Evolutionary conservation across 495 filamentous ascomycete species (phyloP).

Genomic region (Lineolata rhizophorae): DNA sequence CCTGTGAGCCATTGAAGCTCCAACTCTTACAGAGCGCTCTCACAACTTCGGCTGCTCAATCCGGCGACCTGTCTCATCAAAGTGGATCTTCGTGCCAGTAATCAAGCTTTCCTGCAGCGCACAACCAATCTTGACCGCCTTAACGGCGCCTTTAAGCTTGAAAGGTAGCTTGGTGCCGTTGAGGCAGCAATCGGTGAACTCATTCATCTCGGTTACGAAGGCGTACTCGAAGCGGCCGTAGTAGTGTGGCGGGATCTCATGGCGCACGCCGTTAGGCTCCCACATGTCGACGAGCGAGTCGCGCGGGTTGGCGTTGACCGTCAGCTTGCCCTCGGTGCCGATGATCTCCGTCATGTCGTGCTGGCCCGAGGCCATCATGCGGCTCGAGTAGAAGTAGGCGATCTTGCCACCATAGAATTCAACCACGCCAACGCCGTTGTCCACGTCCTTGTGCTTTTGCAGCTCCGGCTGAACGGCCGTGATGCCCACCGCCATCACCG

Average conservation of each 20-base stretch:
- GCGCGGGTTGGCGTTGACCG: slow-evolving; percentile 31
- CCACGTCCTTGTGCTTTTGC: slow-evolving; percentile 32
- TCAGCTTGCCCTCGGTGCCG: slow-evolving; percentile 36
- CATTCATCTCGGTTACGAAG: slow-evolving; percentile 38
- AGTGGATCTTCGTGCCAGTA: slow-evolving; percentile 34
- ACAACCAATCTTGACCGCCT: slow-evolving; percentile 36
- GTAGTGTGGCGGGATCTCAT: slow-evolving; percentile 35
- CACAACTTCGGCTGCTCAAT: slow-evolving; percentile 8
- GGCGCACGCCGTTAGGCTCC: slow-evolving; percentile 24
- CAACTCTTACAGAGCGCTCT: no score
- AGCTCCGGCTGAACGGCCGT: slow-evolving; percentile 38
- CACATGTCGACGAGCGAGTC: slow-evolving; percentile 29
- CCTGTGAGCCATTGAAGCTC: no score
- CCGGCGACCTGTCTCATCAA: slow-evolving; percentile 23
- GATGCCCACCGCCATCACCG: slow-evolving; percentile 30
- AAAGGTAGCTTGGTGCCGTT: slow-evolving; percentile 30
- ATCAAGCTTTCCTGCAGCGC: slow-evolving; percentile 37
- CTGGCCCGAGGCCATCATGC: slow-evolving; percentile 45
- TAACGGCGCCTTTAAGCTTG: slow-evolving; percentile 29
- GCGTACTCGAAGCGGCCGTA: slow-evolving; percentile 40
- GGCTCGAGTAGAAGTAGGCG: slow-evolving; percentile 34
- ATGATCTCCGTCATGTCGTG: slow-evolving; percentile 43
- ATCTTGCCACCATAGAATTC: slow-evolving; percentile 40
- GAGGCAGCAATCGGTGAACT: slow-evolving; percentile 32
- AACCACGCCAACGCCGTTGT: slow-evolving; percentile 40